phyloP scores from a whole-genome alignment of 495 filamentous ascomycete species.

The Pseudoneurospora amorphoporcata region DNA sequence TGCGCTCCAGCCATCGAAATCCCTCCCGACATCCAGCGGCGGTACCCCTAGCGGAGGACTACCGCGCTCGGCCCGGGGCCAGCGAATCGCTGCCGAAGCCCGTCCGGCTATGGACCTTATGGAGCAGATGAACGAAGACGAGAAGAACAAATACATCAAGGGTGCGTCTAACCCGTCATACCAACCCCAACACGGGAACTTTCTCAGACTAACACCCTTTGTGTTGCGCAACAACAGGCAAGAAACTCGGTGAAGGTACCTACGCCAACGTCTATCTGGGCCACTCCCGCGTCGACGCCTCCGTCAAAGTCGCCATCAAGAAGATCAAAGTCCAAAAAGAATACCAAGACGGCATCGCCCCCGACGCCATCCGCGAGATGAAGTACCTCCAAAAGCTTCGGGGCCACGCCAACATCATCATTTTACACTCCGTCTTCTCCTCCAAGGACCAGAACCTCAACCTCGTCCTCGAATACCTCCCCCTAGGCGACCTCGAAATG shows the following conservation, averaged over 20 bases:
- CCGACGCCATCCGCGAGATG: slow-evolving; percentile 92
- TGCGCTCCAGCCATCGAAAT: slow-evolving; percentile 3
- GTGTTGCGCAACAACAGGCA: slow-evolving; percentile 39
- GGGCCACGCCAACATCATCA: slow-evolving; percentile 86
- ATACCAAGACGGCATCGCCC: slow-evolving; percentile 70
- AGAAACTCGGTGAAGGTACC: slow-evolving; percentile 90
- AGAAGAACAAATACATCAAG: slow-evolving; percentile 81
- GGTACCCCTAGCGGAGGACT: slow-evolving; percentile 11
- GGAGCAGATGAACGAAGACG: slow-evolving; percentile 81
- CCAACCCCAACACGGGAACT: neutral
- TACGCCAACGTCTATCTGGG: slow-evolving; percentile 93
- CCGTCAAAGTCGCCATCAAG: slow-evolving; percentile 79
- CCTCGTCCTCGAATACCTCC: slow-evolving; percentile 86
- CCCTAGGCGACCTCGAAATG: slow-evolving; percentile 83
- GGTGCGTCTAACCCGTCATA: slow-evolving; percentile 33
- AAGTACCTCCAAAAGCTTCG: slow-evolving; percentile 88
- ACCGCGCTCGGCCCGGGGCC: slow-evolving; percentile 5
- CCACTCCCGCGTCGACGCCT: slow-evolving; percentile 57
- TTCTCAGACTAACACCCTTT: no score
- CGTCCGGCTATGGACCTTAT: slow-evolving; percentile 47
- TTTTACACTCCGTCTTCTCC: slow-evolving; percentile 80
- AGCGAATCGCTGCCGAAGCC: slow-evolving; percentile 6
- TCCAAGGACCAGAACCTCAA: slow-evolving; percentile 87
- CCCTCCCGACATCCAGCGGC: slow-evolving; percentile 16
- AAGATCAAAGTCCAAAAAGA: slow-evolving; percentile 94